Conservation (phyloP, 495 filamentous ascomycete genomes). For the Talaromyces thailandensis region DNA sequence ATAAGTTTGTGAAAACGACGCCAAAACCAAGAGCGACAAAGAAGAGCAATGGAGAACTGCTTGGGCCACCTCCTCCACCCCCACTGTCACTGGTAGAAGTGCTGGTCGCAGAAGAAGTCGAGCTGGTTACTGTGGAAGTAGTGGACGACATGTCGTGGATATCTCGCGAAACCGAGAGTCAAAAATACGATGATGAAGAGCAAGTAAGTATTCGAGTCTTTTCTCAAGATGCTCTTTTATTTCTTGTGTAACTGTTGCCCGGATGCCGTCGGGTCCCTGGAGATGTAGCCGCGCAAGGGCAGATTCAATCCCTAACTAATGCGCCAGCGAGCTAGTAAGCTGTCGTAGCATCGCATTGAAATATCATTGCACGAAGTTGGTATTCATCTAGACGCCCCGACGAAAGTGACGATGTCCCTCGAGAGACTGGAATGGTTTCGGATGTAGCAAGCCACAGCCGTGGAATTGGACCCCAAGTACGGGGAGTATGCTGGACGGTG, state of each 20-base stretch:
- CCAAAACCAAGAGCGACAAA: slow-evolving; percentile 97
- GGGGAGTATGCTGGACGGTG: neutral
- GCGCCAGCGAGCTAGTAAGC: neutral
- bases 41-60: slow-evolving; percentile 87
- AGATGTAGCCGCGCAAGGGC: neutral
- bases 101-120: slow-evolving; percentile 2
- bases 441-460: slow-evolving; percentile 1
- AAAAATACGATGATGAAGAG: neutral
- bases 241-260: neutral
- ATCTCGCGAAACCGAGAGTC: neutral
- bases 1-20: slow-evolving; percentile 97
- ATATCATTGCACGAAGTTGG: neutral
- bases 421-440: neutral
- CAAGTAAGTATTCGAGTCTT: neutral
- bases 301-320: neutral
- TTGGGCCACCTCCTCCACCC: slow-evolving; percentile 43
- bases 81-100: neutral
- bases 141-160: slow-evolving; percentile 6
- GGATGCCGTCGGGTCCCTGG: neutral
- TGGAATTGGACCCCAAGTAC: neutral
- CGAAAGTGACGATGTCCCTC: neutral
- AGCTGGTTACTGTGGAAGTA: neutral
- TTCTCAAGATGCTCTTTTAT: neutral
- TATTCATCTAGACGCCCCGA: neutral
- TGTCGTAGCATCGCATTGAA: slow-evolving; percentile 1